Evolutionary conservation across 2,329 filamentous ascomycete species (phyloP).

Genomic region (Fonsecaea erecta): DNA sequence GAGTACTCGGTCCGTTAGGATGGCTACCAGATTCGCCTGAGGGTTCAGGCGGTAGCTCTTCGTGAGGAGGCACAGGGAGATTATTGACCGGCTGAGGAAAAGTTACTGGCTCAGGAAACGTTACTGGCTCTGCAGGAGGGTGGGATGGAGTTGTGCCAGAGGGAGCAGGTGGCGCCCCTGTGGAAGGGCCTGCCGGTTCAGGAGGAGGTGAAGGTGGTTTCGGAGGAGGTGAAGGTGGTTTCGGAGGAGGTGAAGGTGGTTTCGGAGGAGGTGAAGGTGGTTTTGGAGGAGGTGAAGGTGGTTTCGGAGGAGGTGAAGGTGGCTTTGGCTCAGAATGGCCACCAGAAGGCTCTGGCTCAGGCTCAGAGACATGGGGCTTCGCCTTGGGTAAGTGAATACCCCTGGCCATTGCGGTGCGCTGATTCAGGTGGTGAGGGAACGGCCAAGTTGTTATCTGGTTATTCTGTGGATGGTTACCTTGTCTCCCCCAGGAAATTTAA

Average conservation of each 20-base stretch:
- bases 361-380: not conserved
- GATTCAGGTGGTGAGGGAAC: not conserved
- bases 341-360: too few species aligned
- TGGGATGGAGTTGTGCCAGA: too few species aligned
- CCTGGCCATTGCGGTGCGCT: not conserved
- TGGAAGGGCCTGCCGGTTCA: not conserved
- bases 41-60: too few species aligned
- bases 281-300: not conserved
- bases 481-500: not conserved
- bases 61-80: too few species aligned
- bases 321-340: too few species aligned
- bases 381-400: too few species aligned
- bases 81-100: too few species aligned
- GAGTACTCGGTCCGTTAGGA: too few species aligned
- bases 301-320: not conserved
- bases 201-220: not conserved
- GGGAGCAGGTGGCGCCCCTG: not conserved
- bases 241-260: not conserved
- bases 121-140: too few species aligned
- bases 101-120: too few species aligned
- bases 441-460: not conserved
- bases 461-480: not conserved
- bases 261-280: not conserved
- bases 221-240: not conserved
- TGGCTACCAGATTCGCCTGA: too few species aligned